Percentiles rank a stretch among this genome's conserved stretches.
Evolutionary conservation across 306 rosid species (phyloP).

Genomic region (Cicer yamashitae): DNA sequence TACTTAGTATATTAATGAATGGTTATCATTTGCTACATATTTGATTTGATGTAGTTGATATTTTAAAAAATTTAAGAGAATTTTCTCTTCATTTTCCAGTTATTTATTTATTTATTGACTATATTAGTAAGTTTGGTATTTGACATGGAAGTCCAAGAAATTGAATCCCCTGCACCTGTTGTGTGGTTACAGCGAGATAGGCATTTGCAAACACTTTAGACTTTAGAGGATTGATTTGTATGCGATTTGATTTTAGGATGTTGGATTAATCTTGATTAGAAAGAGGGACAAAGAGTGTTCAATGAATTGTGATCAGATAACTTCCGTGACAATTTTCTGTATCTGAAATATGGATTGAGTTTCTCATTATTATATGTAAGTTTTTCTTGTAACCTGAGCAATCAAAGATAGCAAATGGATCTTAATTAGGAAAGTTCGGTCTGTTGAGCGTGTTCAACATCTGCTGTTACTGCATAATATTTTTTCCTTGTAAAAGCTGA

Average conservation of each 20-base stretch:
- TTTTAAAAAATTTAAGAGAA: too few relatives aligned
- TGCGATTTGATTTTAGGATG: background rate
- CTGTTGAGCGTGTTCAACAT: constrained; percentile 11
- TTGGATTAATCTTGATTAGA: background rate
- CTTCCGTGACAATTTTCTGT: constrained; percentile 7
- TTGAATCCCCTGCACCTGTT: too few relatives aligned
- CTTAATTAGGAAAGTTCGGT: constrained; percentile 21
- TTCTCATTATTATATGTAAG: background rate
- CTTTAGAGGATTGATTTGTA: background rate
- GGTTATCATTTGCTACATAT: constrained; percentile 15
- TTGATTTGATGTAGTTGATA: background rate
- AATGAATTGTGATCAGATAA: background rate
- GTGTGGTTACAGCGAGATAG: background rate
- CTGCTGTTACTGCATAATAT: background rate
- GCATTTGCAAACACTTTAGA: background rate
- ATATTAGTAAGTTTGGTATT: too few relatives aligned
- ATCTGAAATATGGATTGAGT: background rate
- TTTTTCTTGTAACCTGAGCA: background rate
- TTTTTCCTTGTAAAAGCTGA: constrained; percentile 9
- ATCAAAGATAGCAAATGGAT: background rate
- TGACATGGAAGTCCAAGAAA: too few relatives aligned
- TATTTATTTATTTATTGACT: too few relatives aligned
- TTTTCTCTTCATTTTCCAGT: too few relatives aligned
- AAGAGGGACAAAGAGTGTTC: constrained; percentile 19
- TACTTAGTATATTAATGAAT: constrained; percentile 10